Percentiles rank a stretch among this genome's conserved stretches.
These are phyloP conservation scores for Xylaria arbuscula DNA, from an alignment of 2,329 filamentous ascomycete genomes.

Conservation along the genomic window DNA sequence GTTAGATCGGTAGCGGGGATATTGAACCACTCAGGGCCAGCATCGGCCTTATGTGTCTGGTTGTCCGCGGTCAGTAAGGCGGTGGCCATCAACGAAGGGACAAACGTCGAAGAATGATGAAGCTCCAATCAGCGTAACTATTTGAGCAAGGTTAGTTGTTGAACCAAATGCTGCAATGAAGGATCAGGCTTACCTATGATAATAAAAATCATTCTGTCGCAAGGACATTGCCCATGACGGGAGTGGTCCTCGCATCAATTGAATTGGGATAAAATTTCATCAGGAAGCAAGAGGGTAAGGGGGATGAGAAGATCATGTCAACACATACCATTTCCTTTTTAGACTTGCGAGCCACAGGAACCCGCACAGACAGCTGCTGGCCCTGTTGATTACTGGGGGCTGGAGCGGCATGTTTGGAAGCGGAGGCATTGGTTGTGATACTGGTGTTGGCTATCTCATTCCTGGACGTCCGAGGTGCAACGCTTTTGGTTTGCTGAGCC, in stretches of 20 bases:
- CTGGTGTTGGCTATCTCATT: constrained; percentile 43
- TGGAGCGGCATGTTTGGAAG: constrained; percentile 29
- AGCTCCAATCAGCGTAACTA: constrained; percentile 77
- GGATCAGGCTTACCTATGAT: constrained; percentile 38
- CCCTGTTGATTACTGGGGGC: constrained; percentile 27
- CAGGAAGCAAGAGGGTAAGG: constrained; percentile 61
- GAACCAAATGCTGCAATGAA: neutral
- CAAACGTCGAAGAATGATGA: constrained; percentile 3
- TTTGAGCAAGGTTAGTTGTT: constrained; percentile 58
- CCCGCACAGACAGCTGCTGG: constrained; percentile 45
- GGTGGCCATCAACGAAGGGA: neutral
- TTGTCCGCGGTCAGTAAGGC: constrained; percentile 32
- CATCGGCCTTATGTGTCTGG: constrained; percentile 62
- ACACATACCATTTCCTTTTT: constrained; percentile 50
- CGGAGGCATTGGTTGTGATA: constrained; percentile 27
- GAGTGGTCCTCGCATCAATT: constrained; percentile 80
- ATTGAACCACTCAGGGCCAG: constrained; percentile 87
- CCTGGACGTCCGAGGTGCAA: constrained; percentile 48
- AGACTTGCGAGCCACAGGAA: constrained; percentile 45
- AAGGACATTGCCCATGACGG: constrained; percentile 84
- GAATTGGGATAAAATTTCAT: constrained; percentile 80
- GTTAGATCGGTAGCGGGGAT: constrained; percentile 87
- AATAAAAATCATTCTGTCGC: constrained; percentile 65
- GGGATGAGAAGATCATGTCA: constrained; percentile 1
- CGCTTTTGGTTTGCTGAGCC: constrained; percentile 44